These are phyloP conservation scores for Cordyceps cicadae DNA, from an alignment of 2,329 filamentous ascomycete genomes.

Conservation along the genomic window DNA sequence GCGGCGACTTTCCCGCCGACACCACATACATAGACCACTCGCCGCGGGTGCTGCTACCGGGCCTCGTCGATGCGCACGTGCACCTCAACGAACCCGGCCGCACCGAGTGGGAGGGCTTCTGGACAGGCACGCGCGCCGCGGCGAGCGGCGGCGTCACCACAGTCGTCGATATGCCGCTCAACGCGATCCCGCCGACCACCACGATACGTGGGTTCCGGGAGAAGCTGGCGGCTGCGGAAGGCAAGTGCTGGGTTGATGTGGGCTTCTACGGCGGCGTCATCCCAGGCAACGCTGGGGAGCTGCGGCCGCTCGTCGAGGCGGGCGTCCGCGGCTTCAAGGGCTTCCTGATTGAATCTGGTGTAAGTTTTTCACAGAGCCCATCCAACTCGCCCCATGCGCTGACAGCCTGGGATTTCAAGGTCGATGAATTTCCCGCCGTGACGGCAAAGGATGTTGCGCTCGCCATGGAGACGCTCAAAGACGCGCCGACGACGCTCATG, in stretches of 20 bases:
- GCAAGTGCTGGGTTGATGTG: conserved; percentile 97
- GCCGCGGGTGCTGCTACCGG: conserved; percentile 76
- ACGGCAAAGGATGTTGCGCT: conserved; percentile 67
- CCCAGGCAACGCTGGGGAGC: conserved; percentile 74
- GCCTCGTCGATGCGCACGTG: conserved; percentile 92
- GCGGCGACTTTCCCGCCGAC: conserved; percentile 62
- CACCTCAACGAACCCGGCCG: conserved; percentile 95
- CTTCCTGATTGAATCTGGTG: conserved; percentile 93
- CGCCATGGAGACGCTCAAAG: conserved; percentile 72
- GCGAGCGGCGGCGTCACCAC: conserved; percentile 95
- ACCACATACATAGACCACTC: conserved; percentile 76
- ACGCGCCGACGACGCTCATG: conserved; percentile 85
- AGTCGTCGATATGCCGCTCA: conserved; percentile 94
- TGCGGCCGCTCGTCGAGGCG: conserved; percentile 71
- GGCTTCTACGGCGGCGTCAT: conserved; percentile 95
- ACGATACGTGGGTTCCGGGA: conserved; percentile 73
- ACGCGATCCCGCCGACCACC: conserved; percentile 93
- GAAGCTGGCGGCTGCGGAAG: conserved; percentile 75
- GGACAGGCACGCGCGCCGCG: conserved; percentile 85
- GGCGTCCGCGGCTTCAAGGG: conserved; percentile 96
- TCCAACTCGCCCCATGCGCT: conserved; percentile 5
- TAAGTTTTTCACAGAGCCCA: conserved; percentile 39
- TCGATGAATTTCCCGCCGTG: conserved; percentile 94
- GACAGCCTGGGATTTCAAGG: conserved; percentile 37
- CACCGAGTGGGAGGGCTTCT: conserved; percentile 98